These are phyloP conservation scores for Amanita subjunquillea DNA, from an alignment of 768 basidiomycete genomes.

Conservation along the genomic window DNA sequence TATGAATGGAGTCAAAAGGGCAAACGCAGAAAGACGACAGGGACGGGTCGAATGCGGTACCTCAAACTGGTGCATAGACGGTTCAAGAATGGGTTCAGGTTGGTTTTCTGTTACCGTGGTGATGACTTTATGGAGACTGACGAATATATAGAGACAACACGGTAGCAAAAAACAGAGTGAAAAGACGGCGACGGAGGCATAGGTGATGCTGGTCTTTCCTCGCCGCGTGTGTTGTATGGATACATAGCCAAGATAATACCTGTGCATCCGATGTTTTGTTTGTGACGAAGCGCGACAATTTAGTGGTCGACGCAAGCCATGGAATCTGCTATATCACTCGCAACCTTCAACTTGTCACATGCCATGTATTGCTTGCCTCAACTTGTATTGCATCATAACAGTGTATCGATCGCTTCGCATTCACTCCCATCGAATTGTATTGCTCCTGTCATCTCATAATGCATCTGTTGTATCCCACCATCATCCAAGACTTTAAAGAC, in stretches of 20 bases:
- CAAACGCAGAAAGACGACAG: conserved; percentile 99
- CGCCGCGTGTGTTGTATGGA: neutral
- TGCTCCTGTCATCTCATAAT: too few species aligned
- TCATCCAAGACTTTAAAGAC: too few species aligned
- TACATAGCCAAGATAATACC: neutral
- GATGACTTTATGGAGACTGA: neutral
- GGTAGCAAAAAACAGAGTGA: conserved; percentile 73
- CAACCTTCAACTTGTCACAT: too few species aligned
- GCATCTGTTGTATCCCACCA: too few species aligned
- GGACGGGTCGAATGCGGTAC: conserved; percentile 92
- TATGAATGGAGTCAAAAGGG: conserved; percentile 99
- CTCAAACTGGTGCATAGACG: conserved; percentile 87
- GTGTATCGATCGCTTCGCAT: too few species aligned
- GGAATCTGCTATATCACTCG: too few species aligned
- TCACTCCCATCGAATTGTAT: too few species aligned
- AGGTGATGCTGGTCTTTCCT: neutral
- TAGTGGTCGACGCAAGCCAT: too few species aligned
- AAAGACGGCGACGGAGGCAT: conserved; percentile 40
- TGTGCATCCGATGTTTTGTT: too few species aligned
- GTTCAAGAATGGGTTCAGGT: conserved; percentile 99
- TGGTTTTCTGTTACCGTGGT: conserved; percentile 10
- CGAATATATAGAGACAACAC: conserved; percentile 66
- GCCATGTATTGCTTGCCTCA: too few species aligned
- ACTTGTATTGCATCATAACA: too few species aligned
- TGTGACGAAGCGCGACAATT: too few species aligned